phyloP scores from a whole-genome alignment of 1,284 basidiomycete species.

The Microbotryomycetes sp. region DNA sequence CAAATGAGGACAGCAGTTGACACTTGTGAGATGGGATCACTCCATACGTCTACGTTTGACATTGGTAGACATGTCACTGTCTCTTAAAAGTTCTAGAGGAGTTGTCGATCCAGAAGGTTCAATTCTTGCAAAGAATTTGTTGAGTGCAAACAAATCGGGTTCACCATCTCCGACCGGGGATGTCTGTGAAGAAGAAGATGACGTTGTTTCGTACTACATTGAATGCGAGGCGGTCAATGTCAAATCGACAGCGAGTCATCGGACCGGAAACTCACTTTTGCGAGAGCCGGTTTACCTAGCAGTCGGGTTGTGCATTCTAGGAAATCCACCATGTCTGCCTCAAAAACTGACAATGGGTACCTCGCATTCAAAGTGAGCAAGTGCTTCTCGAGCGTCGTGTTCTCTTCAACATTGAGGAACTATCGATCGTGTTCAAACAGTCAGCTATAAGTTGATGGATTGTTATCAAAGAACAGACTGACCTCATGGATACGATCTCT shows the following conservation, averaged over 20 bases:
- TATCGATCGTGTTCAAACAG: background rate
- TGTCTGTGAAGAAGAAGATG: background rate
- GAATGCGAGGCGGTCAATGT: background rate
- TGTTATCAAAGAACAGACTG: background rate
- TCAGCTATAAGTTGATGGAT: background rate
- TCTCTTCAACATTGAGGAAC: constrained; percentile 32
- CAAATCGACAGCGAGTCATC: background rate
- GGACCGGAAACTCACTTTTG: constrained; percentile 4
- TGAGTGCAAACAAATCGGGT: background rate
- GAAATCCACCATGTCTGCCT: constrained; percentile 28
- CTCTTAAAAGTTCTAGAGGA: background rate
- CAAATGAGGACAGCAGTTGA: too few relatives aligned
- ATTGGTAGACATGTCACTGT: too few relatives aligned
- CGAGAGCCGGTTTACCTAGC: constrained; percentile 27
- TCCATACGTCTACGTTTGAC: too few relatives aligned
- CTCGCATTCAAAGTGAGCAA: constrained; percentile 19
- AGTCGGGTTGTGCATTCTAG: constrained; percentile 16
- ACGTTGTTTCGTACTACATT: background rate
- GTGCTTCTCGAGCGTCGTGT: constrained; percentile 10
- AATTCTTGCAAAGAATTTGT: background rate
- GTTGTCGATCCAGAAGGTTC: background rate
- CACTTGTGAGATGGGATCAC: too few relatives aligned
- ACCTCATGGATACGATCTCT: constrained; percentile 34
- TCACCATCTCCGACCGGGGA: background rate
- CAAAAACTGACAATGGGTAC: constrained; percentile 29